Conservation (phyloP, 305 asterid species). For the Lippia alba region DNA sequence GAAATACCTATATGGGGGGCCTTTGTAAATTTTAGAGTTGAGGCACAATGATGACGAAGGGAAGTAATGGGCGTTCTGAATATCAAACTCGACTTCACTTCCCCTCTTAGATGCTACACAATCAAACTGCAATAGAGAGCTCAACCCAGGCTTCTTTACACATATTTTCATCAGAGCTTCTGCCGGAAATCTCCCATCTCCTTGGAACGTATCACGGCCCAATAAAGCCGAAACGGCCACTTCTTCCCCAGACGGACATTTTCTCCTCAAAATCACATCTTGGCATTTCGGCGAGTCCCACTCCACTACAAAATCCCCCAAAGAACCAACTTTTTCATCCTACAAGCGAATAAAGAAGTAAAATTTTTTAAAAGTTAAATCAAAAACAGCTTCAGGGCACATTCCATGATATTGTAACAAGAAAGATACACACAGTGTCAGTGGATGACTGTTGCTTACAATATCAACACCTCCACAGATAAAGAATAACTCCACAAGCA, state of each 20-base stretch:
- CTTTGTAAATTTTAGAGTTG: slow-evolving; percentile 53
- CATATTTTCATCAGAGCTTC: slow-evolving; percentile 82
- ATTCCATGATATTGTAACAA: neutral
- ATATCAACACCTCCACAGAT: too few species aligned
- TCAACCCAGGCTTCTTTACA: slow-evolving; percentile 76
- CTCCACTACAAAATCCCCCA: slow-evolving; percentile 72
- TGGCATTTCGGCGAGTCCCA: slow-evolving; percentile 70
- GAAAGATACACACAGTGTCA: neutral
- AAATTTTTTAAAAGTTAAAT: neutral
- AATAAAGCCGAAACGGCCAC: slow-evolving; percentile 81
- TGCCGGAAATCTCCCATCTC: slow-evolving; percentile 49
- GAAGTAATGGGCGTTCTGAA: slow-evolving; percentile 63
- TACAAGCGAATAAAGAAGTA: slow-evolving; percentile 34
- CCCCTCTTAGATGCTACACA: slow-evolving; percentile 61
- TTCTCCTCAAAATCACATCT: slow-evolving; percentile 75
- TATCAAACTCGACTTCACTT: slow-evolving; percentile 46
- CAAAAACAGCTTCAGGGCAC: neutral
- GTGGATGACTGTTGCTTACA: too few species aligned
- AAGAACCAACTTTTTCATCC: slow-evolving; percentile 59
- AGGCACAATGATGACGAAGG: slow-evolving; percentile 45
- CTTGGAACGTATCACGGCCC: slow-evolving; percentile 47
- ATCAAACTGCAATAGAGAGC: slow-evolving; percentile 84
- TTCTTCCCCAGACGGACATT: slow-evolving; percentile 78
- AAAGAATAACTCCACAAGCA: slow-evolving; percentile 1
- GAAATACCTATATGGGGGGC: slow-evolving; percentile 73